Percentiles rank a stretch among this genome's conserved stretches.
Evolutionary conservation across 2,329 filamentous ascomycete species (phyloP).

Genomic region (Metarhizium rileyi): DNA sequence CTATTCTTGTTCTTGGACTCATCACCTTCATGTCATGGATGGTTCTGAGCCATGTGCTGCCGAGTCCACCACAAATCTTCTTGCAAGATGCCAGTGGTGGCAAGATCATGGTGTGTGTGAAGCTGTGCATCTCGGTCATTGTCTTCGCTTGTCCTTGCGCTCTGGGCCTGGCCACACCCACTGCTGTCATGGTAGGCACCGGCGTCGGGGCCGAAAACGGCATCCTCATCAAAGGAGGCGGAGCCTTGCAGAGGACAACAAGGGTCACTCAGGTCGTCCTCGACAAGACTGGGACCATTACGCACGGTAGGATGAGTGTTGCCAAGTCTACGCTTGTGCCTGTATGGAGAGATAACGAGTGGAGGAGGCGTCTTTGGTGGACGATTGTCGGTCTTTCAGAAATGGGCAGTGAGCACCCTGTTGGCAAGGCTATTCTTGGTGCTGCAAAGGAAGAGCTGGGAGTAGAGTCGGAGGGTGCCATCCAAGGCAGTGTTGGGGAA

Average conservation of each 20-base stretch:
- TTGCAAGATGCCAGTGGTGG: slow-evolving; percentile 70
- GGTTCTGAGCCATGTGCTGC: slow-evolving; percentile 78
- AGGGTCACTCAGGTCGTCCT: slow-evolving; percentile 84
- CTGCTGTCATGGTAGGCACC: slow-evolving; percentile 98
- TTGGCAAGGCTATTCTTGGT: slow-evolving; percentile 76
- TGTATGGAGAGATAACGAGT: slow-evolving; percentile 59
- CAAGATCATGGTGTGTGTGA: slow-evolving; percentile 90
- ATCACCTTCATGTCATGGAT: slow-evolving; percentile 89
- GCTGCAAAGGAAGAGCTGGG: slow-evolving; percentile 69
- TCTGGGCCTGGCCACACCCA: slow-evolving; percentile 89
- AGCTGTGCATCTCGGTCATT: slow-evolving; percentile 96
- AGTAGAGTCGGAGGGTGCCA: slow-evolving; percentile 57
- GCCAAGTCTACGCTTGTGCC: slow-evolving; percentile 58
- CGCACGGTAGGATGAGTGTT: slow-evolving; percentile 91
- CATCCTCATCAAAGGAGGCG: slow-evolving; percentile 95
- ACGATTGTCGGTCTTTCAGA: slow-evolving; percentile 90
- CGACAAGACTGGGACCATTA: slow-evolving; percentile 94
- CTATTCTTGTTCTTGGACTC: slow-evolving; percentile 75
- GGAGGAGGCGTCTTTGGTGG: slow-evolving; percentile 79
- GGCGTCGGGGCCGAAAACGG: slow-evolving; percentile 91
- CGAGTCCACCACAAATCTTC: slow-evolving; percentile 84
- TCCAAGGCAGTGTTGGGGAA: slow-evolving; percentile 77
- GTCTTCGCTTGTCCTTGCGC: slow-evolving; percentile 97
- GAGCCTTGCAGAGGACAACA: slow-evolving; percentile 80
- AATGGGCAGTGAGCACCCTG: slow-evolving; percentile 90